Base-by-base conservation (phyloP, 2,329 filamentous ascomycete species). In the Chrysoporthe austroafricana region DNA sequence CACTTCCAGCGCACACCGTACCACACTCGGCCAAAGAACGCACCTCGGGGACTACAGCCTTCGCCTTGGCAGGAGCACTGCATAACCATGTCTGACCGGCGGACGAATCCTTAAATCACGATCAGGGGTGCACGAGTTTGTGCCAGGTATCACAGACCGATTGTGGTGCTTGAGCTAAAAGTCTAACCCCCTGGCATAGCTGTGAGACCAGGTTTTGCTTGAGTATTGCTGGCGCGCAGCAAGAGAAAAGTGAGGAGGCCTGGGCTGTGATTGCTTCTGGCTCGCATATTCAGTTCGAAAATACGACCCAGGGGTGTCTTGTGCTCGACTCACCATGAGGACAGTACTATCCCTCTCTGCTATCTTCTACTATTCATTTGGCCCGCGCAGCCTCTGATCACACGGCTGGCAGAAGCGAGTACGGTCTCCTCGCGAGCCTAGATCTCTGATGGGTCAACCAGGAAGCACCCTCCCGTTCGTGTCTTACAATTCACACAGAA, bases 11-110 rank as follows among this genome's bases (percentile, higher is more conserved):
- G 36, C n/a, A 21, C n/a, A 7, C 14, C 39, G n/a, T 44, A 14
- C 16, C 39, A 39, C n/a, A 36, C 57, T 60, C 57, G 18, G 11
- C 39, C 13, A 32, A 32, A 9, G 13, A 44, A 34, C 32, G 50
- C 66, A 44, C 42, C 13, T 46, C 32, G 42, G 42, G 39, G 4
- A 18, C 18, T 58, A 42, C 26, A 48, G 18, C 8, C 21, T 26
- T 57, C 32, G 32, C 21, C 13, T 39, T 42, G 58, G 43, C 46
- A 56, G 21, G 61, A 56, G 39, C 26, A 57, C 46, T 58, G 58
- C 32, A 16, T 39, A 21, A 56, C 18, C 50, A n/a, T 21, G 16
- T 9, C 21, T 26, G 9, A 52, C 32, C 52, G 58, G 42, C 13
- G 34, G 50, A n/a, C 34, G 50, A 62, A 42, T 39, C 42, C 16